Evolutionary conservation across 305 asterid species (phyloP), one percentile per base, ranked within the genome.

Genomic region (Fraxinus angustifolia): DNA sequence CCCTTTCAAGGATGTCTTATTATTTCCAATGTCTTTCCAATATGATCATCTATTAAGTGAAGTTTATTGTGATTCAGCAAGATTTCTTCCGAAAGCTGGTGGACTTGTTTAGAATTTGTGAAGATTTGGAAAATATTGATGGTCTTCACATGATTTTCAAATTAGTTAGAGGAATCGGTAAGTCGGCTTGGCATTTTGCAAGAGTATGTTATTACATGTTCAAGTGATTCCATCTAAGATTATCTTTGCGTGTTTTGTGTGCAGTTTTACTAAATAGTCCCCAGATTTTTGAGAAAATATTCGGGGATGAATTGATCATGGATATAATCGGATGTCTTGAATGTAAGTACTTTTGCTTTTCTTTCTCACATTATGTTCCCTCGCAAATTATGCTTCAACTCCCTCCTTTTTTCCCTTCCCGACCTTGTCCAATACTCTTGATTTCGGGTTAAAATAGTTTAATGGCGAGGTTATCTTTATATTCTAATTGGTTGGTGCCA

Each of bases 291-390:
- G 99, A 94, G 87, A 96, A 90, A 87, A 88, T 96, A 84, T 91
- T 96, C 17, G 97, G 97, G 81, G 98, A 96, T 91, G 97, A 94
- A 81, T 88, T 90, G 88, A 90, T 96, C 60, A 90, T 94, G 92
- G 98, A 96, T 88, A 84, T 96, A 80, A 92, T 96, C 81, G 99
- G 98, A 83, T 93, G 98, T 89, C 92, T 96, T 67, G 99, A 96
- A 86, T 91, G 99, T 96, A 89, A 90, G 94, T 84, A 78, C 79
- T 84, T 65, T 62, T 79, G 50, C 83, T 78, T 70, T 70, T 68
- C 73, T 21, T 31, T 11, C 50, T 48, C 19, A 6, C 73, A n/a
- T 71, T 34, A 6, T 30, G 5, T 65, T 40, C 78, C 16, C 31
- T 33, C 4, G 28, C 38, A 10, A 5, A 6, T 78, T 71, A 8